phyloP scores from a whole-genome alignment of 2,329 filamentous ascomycete species.

The Graphilbum sp. region DNA sequence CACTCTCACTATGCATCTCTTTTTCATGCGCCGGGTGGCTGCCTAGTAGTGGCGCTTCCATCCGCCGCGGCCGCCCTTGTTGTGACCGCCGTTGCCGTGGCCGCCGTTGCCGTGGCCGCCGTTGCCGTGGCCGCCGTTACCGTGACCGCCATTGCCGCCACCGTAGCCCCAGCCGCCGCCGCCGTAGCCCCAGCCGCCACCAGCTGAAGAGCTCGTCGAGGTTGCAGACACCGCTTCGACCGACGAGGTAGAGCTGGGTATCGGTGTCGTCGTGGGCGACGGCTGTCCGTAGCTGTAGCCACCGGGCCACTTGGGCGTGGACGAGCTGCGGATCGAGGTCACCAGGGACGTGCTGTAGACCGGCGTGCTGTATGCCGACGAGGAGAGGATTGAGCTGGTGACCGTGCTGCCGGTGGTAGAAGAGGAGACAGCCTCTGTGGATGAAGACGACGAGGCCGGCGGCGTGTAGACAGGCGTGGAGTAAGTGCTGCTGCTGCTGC shows the following conservation, averaged over 20 bases:
- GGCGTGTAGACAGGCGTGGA: neutral
- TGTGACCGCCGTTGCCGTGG: too few relatives aligned
- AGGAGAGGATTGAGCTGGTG: neutral
- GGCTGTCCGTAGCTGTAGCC: conserved; percentile 6
- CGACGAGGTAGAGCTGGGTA: neutral
- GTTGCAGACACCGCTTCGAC: too few relatives aligned
- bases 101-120: too few relatives aligned
- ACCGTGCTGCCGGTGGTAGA: neutral
- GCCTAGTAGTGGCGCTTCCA: too few relatives aligned
- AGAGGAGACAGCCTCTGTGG: neutral
- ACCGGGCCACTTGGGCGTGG: conserved; percentile 4
- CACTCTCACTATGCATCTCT: too few relatives aligned
- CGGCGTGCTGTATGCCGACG: neutral
- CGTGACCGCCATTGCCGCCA: too few relatives aligned
- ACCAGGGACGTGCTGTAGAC: neutral
- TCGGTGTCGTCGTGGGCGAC: neutral
- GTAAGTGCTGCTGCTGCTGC: neutral
- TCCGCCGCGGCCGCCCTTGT: too few relatives aligned
- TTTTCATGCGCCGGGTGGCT: neutral
- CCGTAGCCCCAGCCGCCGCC: too few relatives aligned
- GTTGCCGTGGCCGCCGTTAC: too few relatives aligned
- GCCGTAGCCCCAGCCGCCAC: neutral
- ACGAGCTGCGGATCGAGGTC: neutral
- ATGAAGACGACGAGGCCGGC: neutral
- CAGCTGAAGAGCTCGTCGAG: neutral